Conservation (phyloP, 164 flowering plant species). For the Magnolia sinica region DNA sequence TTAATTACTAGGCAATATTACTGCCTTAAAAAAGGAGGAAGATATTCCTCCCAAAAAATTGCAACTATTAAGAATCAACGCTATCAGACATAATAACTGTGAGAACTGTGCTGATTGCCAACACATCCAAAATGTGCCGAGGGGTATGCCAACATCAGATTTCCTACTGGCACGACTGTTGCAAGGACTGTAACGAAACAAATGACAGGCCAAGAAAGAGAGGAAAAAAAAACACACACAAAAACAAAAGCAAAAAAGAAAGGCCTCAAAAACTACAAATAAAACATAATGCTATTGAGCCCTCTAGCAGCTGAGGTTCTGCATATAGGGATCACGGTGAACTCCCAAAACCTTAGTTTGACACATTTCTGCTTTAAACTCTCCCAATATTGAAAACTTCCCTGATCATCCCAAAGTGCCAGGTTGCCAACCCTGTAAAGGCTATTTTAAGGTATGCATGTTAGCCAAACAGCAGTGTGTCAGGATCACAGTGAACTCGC, state of each 20-base stretch:
- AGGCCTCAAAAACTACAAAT: not conserved
- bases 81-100: not conserved
- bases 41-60: not conserved
- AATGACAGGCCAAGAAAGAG: not conserved
- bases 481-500: no score
- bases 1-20: constrained; percentile 4
- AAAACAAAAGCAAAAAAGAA: not conserved
- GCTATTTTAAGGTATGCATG: no score
- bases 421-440: no score
- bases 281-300: no score
- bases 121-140: no score
- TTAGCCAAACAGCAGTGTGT: no score
- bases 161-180: not conserved
- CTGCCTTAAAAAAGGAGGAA: not conserved
- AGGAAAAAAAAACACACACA: not conserved
- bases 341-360: not conserved
- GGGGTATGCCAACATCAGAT: not conserved
- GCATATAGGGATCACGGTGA: not conserved
- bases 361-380: not conserved
- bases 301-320: not conserved
- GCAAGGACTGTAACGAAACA: not conserved
- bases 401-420: no score
- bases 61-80: not conserved
- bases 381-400: not conserved
- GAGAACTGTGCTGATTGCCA: not conserved